Evolutionary conservation across 768 basidiomycete species (phyloP).

Genomic region (Pholiota molesta): DNA sequence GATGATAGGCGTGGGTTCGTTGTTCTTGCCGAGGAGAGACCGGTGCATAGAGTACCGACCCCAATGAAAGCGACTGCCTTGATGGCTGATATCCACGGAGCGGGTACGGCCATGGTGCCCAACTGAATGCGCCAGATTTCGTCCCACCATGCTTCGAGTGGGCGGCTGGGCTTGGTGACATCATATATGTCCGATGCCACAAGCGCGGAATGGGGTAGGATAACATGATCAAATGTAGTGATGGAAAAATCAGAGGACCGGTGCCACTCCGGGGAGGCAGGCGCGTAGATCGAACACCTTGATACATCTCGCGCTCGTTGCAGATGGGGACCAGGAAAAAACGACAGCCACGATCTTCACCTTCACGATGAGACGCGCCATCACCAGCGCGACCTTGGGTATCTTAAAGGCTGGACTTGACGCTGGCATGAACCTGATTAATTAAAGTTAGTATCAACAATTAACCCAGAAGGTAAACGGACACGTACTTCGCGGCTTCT

Average conservation of each 20-base stretch:
- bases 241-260: constrained; percentile 59
- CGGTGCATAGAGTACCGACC: constrained; percentile 63
- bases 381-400: constrained; percentile 58
- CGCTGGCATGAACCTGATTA: constrained; percentile 58
- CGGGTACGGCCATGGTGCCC: constrained; percentile 55
- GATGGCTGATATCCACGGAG: constrained; percentile 52
- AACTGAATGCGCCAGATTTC: constrained; percentile 57
- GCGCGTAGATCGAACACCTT: constrained; percentile 51
- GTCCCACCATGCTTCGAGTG: constrained; percentile 56
- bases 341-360: constrained; percentile 51
- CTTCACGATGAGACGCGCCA: constrained; percentile 57
- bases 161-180: constrained; percentile 39
- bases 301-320: constrained; percentile 54
- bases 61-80: constrained; percentile 57
- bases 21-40: constrained; percentile 46
- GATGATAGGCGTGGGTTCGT: constrained; percentile 52
- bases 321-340: constrained; percentile 61
- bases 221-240: constrained; percentile 57
- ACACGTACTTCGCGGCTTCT: constrained; percentile 58
- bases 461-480: not conserved
- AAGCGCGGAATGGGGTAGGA: constrained; percentile 51
- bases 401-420: constrained; percentile 55
- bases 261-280: constrained; percentile 56
- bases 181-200: constrained; percentile 48
- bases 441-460: constrained; percentile 7